Evolutionary conservation across 2,329 filamentous ascomycete species (phyloP).

Genomic region (Trichoderma hamatum): DNA sequence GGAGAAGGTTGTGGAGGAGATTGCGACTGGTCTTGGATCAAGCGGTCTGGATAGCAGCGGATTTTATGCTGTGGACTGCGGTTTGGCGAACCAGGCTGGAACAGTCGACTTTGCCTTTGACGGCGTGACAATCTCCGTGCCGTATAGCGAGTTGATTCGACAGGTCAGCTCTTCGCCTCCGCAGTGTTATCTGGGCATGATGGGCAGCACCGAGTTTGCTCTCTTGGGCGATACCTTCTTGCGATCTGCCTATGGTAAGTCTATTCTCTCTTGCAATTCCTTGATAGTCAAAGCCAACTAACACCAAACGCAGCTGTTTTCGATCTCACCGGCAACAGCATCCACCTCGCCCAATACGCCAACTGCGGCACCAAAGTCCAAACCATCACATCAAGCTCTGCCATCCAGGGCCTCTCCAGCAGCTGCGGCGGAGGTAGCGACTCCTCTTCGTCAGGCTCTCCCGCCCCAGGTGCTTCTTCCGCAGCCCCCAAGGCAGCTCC

Average conservation of each 20-base stretch:
- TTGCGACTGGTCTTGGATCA: slow-evolving; percentile 55
- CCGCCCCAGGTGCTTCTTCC: not conserved
- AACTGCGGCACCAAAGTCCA: slow-evolving; percentile 49
- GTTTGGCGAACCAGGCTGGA: slow-evolving; percentile 44
- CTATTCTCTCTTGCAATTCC: not conserved
- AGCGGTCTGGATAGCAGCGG: slow-evolving; percentile 43
- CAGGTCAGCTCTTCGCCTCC: slow-evolving; percentile 32
- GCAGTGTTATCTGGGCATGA: slow-evolving; percentile 55
- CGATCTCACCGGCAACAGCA: slow-evolving; percentile 52
- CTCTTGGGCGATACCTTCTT: slow-evolving; percentile 59
- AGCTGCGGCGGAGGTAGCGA: slow-evolving; percentile 25
- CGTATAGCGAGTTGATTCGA: slow-evolving; percentile 53
- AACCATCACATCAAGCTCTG: slow-evolving; percentile 28
- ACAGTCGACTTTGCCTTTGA: slow-evolving; percentile 54
- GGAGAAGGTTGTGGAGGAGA: slow-evolving; percentile 52
- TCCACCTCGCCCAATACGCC: slow-evolving; percentile 54
- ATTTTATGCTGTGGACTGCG: slow-evolving; percentile 53
- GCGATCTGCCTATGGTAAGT: slow-evolving; percentile 54
- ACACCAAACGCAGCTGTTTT: slow-evolving; percentile 48
- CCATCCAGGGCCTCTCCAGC: slow-evolving; percentile 29
- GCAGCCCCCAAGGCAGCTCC: not conserved
- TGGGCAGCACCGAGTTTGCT: slow-evolving; percentile 50
- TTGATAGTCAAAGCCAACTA: not conserved
- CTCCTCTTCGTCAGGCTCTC: not conserved
- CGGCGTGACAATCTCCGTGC: slow-evolving; percentile 52